phyloP scores from a whole-genome alignment of 306 rosid genomes.

The Ormosia semicastrata region DNA sequence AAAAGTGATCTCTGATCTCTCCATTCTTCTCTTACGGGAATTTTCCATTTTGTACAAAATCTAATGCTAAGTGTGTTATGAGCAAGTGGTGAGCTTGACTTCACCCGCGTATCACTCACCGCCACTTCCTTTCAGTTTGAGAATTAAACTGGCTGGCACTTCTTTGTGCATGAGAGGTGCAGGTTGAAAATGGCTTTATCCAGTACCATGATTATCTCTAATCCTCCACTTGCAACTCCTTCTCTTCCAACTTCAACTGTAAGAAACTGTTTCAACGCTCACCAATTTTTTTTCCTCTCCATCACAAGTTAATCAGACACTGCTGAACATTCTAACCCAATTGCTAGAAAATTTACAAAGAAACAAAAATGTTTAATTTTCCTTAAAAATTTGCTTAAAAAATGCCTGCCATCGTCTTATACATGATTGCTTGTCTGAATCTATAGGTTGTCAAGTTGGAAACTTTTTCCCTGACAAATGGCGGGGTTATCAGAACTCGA shows the following conservation, averaged over 20 bases:
- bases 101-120: background rate
- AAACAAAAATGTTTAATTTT: background rate
- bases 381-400: background rate
- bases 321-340: background rate
- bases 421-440: constrained; percentile 1
- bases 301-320: background rate
- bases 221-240: constrained; percentile 40
- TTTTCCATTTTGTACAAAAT: background rate
- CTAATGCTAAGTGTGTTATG: background rate
- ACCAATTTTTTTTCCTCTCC: background rate
- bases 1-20: too few species aligned
- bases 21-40: background rate
- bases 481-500: constrained; percentile 24
- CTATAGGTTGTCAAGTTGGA: constrained; percentile 40
- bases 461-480: constrained; percentile 21
- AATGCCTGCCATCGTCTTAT: background rate
- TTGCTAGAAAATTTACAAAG: background rate
- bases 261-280: background rate
- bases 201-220: constrained; percentile 29
- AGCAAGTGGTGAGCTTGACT: background rate
- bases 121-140: background rate
- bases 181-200: constrained; percentile 46
- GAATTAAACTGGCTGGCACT: background rate
- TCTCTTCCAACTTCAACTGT: constrained; percentile 44
- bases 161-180: constrained; percentile 22